Evolutionary conservation across 1,284 basidiomycete genomes (phyloP).

Genomic region (Papiliotrema nemorosa): DNA sequence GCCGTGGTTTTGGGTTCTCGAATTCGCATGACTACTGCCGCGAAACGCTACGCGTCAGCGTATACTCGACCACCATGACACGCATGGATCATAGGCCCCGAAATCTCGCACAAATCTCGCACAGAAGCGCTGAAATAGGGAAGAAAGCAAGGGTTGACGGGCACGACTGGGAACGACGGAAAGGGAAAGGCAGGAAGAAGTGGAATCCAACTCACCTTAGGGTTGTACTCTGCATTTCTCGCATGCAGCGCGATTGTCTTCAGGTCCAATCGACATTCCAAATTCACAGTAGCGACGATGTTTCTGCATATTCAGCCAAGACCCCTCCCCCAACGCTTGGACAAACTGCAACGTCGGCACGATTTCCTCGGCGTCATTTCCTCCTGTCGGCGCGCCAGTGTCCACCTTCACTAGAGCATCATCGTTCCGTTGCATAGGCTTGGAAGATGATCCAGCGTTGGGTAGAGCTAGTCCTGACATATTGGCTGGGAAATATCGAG

Average conservation of each 20-base stretch:
- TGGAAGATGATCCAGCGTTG: too few relatives aligned
- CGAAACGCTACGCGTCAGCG: conserved; percentile 74
- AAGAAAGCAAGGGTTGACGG: too few relatives aligned
- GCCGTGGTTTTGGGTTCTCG: conserved; percentile 99
- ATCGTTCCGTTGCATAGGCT: too few relatives aligned
- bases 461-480: background rate
- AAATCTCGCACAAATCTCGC: too few relatives aligned
- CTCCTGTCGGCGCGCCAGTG: too few relatives aligned
- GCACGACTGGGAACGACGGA: too few relatives aligned
- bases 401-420: too few relatives aligned
- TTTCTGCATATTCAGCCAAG: conserved; percentile 66
- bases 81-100: background rate
- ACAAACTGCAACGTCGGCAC: conserved; percentile 82
- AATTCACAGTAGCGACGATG: conserved; percentile 98
- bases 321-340: too few relatives aligned
- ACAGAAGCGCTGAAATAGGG: too few relatives aligned
- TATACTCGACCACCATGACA: background rate
- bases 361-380: too few relatives aligned
- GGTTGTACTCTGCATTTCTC: conserved; percentile 98
- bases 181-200: background rate
- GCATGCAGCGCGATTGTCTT: conserved; percentile 99
- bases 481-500: too few relatives aligned
- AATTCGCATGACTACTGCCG: conserved; percentile 99
- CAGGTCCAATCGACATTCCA: conserved; percentile 92
- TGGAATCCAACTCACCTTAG: conserved; percentile 73